Percentiles rank a stretch among this genome's conserved stretches.
Conservation (phyloP, 345 rosid genomes). For the Balakata baccata region DNA sequence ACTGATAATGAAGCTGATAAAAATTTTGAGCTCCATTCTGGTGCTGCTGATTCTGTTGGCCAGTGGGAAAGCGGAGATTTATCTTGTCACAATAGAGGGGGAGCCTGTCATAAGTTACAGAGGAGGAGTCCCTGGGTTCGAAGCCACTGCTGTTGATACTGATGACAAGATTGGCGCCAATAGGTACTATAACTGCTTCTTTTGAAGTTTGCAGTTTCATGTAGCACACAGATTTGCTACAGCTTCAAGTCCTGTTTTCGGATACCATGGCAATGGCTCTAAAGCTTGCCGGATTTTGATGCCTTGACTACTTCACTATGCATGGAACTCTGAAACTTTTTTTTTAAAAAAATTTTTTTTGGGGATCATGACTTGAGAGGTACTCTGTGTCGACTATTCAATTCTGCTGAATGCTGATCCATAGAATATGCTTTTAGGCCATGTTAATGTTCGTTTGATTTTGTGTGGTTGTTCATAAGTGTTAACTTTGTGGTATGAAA, state of each 20-base stretch:
- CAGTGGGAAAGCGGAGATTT: slow-evolving; percentile 58
- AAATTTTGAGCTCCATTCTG: slow-evolving; percentile 29
- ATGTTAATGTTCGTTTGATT: slow-evolving; percentile 12
- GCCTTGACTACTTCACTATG: not conserved
- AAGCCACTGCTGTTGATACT: slow-evolving; percentile 83
- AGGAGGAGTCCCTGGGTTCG: slow-evolving; percentile 87
- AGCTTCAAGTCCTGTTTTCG: not conserved
- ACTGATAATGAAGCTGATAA: slow-evolving; percentile 30
- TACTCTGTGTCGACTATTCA: slow-evolving; percentile 11
- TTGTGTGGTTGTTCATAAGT: not conserved
- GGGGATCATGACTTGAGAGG: slow-evolving; percentile 14
- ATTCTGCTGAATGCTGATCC: slow-evolving; percentile 7
- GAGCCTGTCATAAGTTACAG: slow-evolving; percentile 82
- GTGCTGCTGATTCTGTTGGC: slow-evolving; percentile 35
- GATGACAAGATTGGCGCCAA: slow-evolving; percentile 76
- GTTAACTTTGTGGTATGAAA: not conserved
- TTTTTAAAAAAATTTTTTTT: not conserved
- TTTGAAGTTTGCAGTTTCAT: not conserved
- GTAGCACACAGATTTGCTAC: not conserved
- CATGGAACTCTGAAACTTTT: not conserved
- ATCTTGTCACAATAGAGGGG: slow-evolving; percentile 79
- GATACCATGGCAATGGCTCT: not conserved
- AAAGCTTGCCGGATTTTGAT: slow-evolving; percentile 5
- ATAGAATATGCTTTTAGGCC: not conserved
- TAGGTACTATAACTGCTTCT: slow-evolving; percentile 44